These are phyloP conservation scores for Talaromyces rugulosus DNA, from an alignment of 2,329 filamentous ascomycete species.

Conservation along the genomic window DNA sequence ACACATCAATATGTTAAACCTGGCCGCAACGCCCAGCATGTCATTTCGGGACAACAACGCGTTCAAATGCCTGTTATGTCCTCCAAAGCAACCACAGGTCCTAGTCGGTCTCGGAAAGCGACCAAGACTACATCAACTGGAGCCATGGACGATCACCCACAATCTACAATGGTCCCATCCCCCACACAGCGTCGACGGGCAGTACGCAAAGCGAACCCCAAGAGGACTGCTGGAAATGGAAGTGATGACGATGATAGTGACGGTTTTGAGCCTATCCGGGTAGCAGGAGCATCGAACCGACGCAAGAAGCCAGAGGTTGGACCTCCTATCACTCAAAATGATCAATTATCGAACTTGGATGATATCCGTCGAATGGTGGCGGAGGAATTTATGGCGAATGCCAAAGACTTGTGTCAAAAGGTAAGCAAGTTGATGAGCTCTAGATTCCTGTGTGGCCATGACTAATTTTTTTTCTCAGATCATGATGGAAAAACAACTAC, in stretches of 20 bases:
- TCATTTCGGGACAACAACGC: constrained; percentile 38
- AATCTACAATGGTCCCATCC: constrained; percentile 65
- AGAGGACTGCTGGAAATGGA: constrained; percentile 20
- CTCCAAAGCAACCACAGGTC: constrained; percentile 34
- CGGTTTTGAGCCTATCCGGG: constrained; percentile 40
- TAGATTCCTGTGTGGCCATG: background rate
- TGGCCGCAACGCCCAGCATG: constrained; percentile 45
- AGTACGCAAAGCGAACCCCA: constrained; percentile 18
- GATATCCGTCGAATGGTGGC: constrained; percentile 40
- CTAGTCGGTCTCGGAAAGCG: constrained; percentile 8
- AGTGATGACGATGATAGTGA: constrained; percentile 39
- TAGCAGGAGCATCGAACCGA: constrained; percentile 27
- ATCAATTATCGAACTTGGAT: constrained; percentile 39
- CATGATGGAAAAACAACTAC: constrained; percentile 40
- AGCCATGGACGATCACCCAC: constrained; percentile 46
- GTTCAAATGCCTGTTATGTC: constrained; percentile 53
- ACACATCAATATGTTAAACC: constrained; percentile 62
- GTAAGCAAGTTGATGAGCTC: constrained; percentile 24
- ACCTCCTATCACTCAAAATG: constrained; percentile 45
- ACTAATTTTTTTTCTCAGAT: constrained; percentile 27
- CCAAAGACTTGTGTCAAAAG: constrained; percentile 40
- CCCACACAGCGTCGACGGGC: constrained; percentile 48
- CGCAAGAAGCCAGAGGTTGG: constrained; percentile 30
- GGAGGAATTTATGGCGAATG: constrained; percentile 45
- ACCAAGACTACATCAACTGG: constrained; percentile 29